Base-by-base conservation (phyloP, 768 basidiomycete genomes). In the Daedaleopsis sinensis region DNA sequence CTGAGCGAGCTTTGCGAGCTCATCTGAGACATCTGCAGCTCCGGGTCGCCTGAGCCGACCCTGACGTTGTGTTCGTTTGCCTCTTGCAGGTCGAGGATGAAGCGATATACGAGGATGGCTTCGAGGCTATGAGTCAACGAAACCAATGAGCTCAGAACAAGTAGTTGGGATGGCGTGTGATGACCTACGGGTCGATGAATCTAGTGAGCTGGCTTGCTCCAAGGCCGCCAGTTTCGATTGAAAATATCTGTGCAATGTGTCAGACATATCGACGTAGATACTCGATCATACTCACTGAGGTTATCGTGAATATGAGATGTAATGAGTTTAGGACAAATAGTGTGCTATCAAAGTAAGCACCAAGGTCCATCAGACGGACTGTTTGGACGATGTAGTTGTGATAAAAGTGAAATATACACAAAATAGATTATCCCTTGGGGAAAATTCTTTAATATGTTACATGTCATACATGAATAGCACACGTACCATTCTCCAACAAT, bases 61-160 rank as follows among this genome's bases (percentile, higher is more conserved):
- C 35, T 51, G 43, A 55, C 32, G 57, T 64, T 52, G 46, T 56
- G 21, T 37, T 49, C 21, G 58, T 59, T 38, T 48, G 44, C 44
- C n/a, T 46, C 44, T 19, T 46, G 44, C 13, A 46, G 44, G 19
- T 46, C 44, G 15, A 46, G 44, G 19, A 46, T 46, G 44, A 46
- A 46, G 15, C n/a, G n/a, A n/a, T n/a, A n/a, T n/a, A n/a, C n/a
- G n/a, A n/a, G n/a, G n/a, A n/a, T n/a, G n/a, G n/a, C n/a, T n/a
- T n/a, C n/a, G n/a, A n/a, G n/a, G n/a, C n/a, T n/a, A n/a, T n/a
- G n/a, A n/a, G n/a, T n/a, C n/a, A n/a, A n/a, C n/a, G n/a, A n/a
- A n/a, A n/a, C n/a, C n/a, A n/a, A n/a, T n/a, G n/a, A n/a, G n/a
- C n/a, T n/a, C n/a, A n/a, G n/a, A n/a, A n/a, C n/a, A n/a, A n/a